A percentile compares a stretch with the other conserved stretches of the same genome.
phyloP scores from a whole-genome alignment of 305 asterid genomes.

The Solanum hybrid region DNA sequence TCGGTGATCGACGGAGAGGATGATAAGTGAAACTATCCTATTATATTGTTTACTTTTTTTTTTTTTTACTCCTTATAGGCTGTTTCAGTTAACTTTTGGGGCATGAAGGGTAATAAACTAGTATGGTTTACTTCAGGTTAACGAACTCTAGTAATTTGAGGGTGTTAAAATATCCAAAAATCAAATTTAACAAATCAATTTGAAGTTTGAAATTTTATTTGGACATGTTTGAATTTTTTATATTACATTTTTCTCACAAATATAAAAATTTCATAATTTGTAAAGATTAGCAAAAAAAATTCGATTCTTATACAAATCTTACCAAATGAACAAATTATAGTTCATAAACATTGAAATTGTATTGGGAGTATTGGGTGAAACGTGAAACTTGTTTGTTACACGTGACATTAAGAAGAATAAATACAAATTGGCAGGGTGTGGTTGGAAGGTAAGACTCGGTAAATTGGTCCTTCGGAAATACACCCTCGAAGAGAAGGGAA shows the following conservation, averaged over 20 bases:
- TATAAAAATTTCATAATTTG: not conserved
- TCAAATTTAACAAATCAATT: not conserved
- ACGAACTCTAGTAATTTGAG: not conserved
- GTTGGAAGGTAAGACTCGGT: not conserved
- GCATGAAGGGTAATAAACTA: not conserved
- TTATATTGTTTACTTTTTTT: not conserved
- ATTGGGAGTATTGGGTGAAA: not conserved
- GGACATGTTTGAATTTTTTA: not conserved
- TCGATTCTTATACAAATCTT: too few relatives aligned
- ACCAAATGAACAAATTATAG: not conserved
- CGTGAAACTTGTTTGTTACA: not conserved
- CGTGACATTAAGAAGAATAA: not conserved
- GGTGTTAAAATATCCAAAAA: not conserved
- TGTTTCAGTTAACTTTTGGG: not conserved
- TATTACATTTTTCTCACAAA: not conserved
- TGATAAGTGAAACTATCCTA: not conserved
- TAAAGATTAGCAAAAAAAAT: too few relatives aligned
- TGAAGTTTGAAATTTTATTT: not conserved
- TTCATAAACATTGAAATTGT: not conserved
- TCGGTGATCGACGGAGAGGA: slow-evolving; percentile 5
- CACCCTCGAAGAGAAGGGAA: not conserved
- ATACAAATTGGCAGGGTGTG: not conserved
- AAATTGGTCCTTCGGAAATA: not conserved
- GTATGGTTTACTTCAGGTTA: not conserved
- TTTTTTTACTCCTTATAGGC: not conserved